Percentiles rank a stretch among this genome's conserved stretches.
Evolutionary conservation across 2,329 filamentous ascomycete species (phyloP).

Genomic region (Trichoderma aggressivum): DNA sequence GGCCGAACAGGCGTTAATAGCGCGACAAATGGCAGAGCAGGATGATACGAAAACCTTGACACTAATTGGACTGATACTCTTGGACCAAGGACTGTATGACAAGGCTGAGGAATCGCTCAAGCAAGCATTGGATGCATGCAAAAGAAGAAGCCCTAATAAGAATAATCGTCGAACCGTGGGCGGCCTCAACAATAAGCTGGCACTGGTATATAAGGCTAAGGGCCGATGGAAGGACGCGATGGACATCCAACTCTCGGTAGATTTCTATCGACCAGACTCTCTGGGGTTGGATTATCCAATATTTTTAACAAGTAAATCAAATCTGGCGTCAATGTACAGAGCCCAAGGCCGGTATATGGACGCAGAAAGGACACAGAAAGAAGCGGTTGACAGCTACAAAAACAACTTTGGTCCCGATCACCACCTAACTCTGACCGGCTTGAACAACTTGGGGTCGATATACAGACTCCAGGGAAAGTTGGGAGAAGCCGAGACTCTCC

Average conservation of each 20-base stretch:
- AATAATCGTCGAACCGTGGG: background rate
- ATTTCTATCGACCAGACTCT: background rate
- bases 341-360: background rate
- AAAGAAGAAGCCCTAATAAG: background rate
- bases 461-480: background rate
- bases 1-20: background rate
- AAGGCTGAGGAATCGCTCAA: background rate
- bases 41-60: background rate
- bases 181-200: constrained; percentile 10
- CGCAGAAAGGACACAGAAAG: background rate
- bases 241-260: background rate
- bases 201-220: constrained; percentile 17
- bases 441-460: background rate
- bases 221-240: constrained; percentile 13
- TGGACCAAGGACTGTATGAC: constrained; percentile 1
- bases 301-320: background rate
- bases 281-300: background rate
- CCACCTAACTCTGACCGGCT: background rate
- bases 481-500: background rate
- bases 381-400: background rate
- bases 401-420: background rate
- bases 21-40: background rate
- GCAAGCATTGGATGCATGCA: background rate
- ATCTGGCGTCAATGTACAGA: background rate
- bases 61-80: background rate